Evolutionary conservation across 192 early-diverging fungal species (phyloP).

Genomic region (Coemansia sp.): DNA sequence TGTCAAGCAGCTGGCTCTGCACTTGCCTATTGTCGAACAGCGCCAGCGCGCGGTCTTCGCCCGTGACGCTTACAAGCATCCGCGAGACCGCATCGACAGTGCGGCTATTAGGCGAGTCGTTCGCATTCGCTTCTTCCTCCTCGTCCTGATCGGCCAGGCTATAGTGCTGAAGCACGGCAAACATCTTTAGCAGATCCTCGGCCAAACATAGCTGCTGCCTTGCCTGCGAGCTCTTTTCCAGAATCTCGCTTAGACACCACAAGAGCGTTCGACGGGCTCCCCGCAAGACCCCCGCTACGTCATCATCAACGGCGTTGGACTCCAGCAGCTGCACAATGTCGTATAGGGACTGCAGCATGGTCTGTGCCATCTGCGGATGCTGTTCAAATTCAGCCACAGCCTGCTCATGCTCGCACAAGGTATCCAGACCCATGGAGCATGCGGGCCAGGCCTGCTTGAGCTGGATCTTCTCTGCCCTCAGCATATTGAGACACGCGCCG

Average conservation of each 20-base stretch:
- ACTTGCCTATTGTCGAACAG: constrained; percentile 28
- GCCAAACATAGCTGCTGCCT: constrained; percentile 38
- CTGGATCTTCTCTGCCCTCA: constrained; percentile 9
- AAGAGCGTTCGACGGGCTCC: constrained; percentile 39
- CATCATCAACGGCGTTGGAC: not conserved
- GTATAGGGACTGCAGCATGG: constrained; percentile 15
- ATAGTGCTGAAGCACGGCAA: constrained; percentile 33
- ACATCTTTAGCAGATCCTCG: constrained; percentile 18
- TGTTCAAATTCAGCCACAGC: constrained; percentile 13
- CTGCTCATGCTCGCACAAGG: constrained; percentile 30
- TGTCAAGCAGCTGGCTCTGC: constrained; percentile 1
- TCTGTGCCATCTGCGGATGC: constrained; percentile 11
- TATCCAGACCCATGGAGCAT: constrained; percentile 32
- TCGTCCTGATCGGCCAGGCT: not conserved
- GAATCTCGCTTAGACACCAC: constrained; percentile 38
- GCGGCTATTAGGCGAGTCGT: constrained; percentile 9
- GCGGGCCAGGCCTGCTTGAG: constrained; percentile 18
- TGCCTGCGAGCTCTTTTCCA: constrained; percentile 32
- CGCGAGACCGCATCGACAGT: constrained; percentile 39
- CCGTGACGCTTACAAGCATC: constrained; percentile 36
- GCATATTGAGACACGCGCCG: constrained; percentile 13
- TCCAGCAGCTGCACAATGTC: constrained; percentile 7
- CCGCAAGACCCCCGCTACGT: not conserved
- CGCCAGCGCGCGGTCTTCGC: constrained; percentile 37
- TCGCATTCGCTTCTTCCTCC: not conserved